Conservation (phyloP, 768 basidiomycete genomes). For the Solioccasus polychromus region DNA sequence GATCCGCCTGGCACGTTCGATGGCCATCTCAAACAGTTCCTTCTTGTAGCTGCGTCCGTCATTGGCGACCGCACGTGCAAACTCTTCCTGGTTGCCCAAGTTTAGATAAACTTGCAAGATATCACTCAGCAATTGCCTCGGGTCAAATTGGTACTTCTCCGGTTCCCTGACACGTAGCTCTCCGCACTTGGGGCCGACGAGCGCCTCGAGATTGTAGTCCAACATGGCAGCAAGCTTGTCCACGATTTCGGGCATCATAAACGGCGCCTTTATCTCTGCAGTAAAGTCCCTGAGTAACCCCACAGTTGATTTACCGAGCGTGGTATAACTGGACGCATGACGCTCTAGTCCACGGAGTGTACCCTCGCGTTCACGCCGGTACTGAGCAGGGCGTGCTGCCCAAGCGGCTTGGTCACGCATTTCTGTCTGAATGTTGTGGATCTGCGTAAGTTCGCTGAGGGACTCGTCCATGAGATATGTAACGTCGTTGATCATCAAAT, state of each 20-base stretch:
- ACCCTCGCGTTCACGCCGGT: conserved; percentile 82
- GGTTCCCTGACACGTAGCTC: conserved; percentile 83
- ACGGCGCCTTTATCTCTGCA: conserved; percentile 85
- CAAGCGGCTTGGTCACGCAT: conserved; percentile 77
- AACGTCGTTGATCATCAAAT: conserved; percentile 98
- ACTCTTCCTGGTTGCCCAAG: conserved; percentile 73
- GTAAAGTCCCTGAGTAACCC: conserved; percentile 90
- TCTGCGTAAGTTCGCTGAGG: conserved; percentile 82
- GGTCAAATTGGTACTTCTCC: conserved; percentile 88
- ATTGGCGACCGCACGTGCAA: conserved; percentile 83
- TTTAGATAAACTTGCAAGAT: conserved; percentile 91
- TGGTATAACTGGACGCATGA: conserved; percentile 81
- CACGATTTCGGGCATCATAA: conserved; percentile 96
- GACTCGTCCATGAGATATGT: conserved; percentile 98
- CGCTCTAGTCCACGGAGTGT: conserved; percentile 79
- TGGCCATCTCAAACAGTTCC: conserved; percentile 79
- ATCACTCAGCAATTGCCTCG: conserved; percentile 76
- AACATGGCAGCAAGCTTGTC: conserved; percentile 94
- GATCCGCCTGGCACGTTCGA: conserved; percentile 57
- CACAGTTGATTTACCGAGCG: conserved; percentile 86
- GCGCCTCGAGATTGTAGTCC: conserved; percentile 87
- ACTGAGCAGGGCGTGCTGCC: conserved; percentile 59
- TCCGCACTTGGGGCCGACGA: conserved; percentile 86
- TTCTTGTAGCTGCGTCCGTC: conserved; percentile 91
- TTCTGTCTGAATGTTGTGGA: conserved; percentile 80